Evolutionary conservation across 2,329 filamentous ascomycete species (phyloP).

Genomic region (Helicocarpus griseus): DNA sequence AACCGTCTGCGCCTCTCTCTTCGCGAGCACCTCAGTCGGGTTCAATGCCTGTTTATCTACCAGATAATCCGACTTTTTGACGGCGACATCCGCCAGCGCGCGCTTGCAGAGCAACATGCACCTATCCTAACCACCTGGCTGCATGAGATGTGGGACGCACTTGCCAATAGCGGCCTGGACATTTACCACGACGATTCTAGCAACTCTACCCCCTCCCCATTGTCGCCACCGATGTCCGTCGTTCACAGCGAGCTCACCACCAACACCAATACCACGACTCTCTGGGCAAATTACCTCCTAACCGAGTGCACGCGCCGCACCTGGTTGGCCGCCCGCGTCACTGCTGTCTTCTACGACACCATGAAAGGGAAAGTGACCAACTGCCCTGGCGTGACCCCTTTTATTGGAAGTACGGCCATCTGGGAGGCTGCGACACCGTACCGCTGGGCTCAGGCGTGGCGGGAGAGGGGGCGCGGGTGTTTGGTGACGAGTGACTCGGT

Average conservation of each 20-base stretch:
- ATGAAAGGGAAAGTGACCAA: background rate
- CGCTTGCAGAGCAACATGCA: constrained; percentile 29
- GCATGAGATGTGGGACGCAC: background rate
- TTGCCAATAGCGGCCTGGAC: background rate
- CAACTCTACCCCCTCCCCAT: background rate
- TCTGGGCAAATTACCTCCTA: background rate
- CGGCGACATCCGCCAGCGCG: constrained; percentile 35
- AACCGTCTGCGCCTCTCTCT: background rate
- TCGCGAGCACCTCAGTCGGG: constrained; percentile 29
- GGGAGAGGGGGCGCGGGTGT: background rate
- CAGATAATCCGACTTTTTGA: constrained; percentile 41
- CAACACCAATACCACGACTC: too few relatives aligned
- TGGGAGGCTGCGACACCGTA: background rate
- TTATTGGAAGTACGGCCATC: background rate
- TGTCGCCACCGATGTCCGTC: background rate
- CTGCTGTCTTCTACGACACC: background rate
- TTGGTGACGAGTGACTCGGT: background rate
- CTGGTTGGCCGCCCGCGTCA: background rate
- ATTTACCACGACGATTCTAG: background rate
- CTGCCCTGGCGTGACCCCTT: background rate
- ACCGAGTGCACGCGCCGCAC: background rate
- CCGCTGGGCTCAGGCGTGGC: background rate
- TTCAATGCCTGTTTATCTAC: constrained; percentile 39
- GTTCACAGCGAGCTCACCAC: background rate
- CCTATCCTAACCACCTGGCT: constrained; percentile 1